Base-by-base conservation (phyloP, 352 stramenopile species). In the Phytophthora sansomeana region DNA sequence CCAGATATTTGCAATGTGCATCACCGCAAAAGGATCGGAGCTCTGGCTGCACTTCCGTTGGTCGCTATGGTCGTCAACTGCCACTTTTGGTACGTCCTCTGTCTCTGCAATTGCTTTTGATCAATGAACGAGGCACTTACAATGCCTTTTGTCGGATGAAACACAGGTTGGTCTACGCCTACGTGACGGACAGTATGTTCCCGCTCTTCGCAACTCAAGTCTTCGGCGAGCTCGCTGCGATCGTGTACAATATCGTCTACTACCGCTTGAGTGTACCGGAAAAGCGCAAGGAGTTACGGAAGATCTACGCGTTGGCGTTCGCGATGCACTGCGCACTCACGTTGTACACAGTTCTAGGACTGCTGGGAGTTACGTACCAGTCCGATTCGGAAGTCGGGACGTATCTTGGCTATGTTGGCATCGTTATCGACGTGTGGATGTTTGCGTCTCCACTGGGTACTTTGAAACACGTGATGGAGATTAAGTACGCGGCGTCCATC, bases 281-380 rank as follows among this genome's bases (percentile, higher is more conserved):
- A 5, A 61, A 62, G 33, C 59, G 62, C 19, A 53, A 59, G 19
- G 39, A 55, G 30, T 44, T 73, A 1, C 38, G 35, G 11, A 62
- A 58, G 26, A 32, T 66, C 0, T 63, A 58, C 6, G 28, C 38
- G 3, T 63, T 53, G 46, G 47, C 48, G 38, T 58, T 63, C 21
- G 46, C 62, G 6, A 26, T 68, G 9, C 48, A 67, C 21, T 54
- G 62, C 11, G 50, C 38, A 28, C 57, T 66, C 24, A 70, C 77
- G 3, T 28, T 68, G 24, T 86, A 81, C 48, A 67, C 74, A 14
- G 49, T 71, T 14, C 46, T 85, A 24, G 75, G 72, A 2, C n/a
- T 74, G 14, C 35, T 58, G 6, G 71, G 67, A 0, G 56, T 72
- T 6, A 85, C 74, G 14, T 41, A 74, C 30, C 73, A 81, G 42